These are phyloP conservation scores for Talaromyces pinophilus DNA, from an alignment of 2,329 filamentous ascomycete species.

Conservation along the genomic window DNA sequence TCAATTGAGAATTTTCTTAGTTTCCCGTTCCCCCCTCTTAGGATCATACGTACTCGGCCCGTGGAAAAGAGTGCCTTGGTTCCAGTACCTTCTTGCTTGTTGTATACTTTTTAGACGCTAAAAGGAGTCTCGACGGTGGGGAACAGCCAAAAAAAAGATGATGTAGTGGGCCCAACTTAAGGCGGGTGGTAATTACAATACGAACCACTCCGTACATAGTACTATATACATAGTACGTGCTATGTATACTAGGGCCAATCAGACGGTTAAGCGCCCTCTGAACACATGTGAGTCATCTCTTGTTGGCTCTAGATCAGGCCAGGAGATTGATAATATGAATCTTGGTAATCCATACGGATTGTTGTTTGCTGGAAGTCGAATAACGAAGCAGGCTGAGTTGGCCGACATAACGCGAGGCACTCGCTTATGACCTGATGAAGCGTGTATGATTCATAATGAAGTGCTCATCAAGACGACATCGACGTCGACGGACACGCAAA, in stretches of 20 bases:
- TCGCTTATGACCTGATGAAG: neutral
- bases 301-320: neutral
- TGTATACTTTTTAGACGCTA: neutral
- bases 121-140: slow-evolving; percentile 1
- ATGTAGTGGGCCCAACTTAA: neutral
- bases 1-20: slow-evolving; percentile 6
- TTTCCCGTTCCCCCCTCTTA: slow-evolving; percentile 1
- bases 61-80: slow-evolving; percentile 9
- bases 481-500: no score
- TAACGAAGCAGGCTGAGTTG: neutral
- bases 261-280: slow-evolving; percentile 1
- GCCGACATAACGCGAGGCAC: slow-evolving; percentile 7
- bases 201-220: neutral
- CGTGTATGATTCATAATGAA: slow-evolving; percentile 5
- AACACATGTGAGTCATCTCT: slow-evolving; percentile 7
- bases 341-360: neutral
- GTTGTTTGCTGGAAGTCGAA: neutral
- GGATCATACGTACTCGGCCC: slow-evolving; percentile 3
- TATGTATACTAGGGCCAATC: neutral
- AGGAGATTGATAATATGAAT: neutral
- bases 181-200: slow-evolving; percentile 11
- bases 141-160: slow-evolving; percentile 4
- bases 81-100: slow-evolving; percentile 9
- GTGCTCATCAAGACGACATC: slow-evolving; percentile 7
- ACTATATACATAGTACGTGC: neutral